Percentiles rank a stretch among this genome's conserved stretches.
phyloP scores from a whole-genome alignment of 371 early-diverging fungal species.

The Cladochytrium tenue region DNA sequence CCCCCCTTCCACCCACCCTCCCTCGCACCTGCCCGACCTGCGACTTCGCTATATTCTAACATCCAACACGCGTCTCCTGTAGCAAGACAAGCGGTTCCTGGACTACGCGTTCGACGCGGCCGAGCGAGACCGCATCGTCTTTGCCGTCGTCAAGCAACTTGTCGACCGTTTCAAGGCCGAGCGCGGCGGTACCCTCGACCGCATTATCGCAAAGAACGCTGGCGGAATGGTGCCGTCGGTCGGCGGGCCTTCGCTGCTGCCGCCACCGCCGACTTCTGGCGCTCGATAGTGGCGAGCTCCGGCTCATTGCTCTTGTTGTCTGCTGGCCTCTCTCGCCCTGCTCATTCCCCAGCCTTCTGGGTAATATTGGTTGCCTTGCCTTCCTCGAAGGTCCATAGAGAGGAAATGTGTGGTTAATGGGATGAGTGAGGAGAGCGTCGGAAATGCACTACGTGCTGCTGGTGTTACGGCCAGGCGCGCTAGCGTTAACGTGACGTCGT shows the following conservation, averaged over 20 bases:
- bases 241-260: neutral
- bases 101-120: slow-evolving; percentile 25
- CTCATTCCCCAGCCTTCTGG: no score
- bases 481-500: no score
- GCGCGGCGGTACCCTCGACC: slow-evolving; percentile 39
- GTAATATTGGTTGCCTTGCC: no score
- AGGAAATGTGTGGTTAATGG: no score
- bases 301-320: no score
- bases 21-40: neutral
- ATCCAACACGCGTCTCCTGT: neutral
- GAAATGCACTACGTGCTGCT: no score
- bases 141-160: slow-evolving; percentile 29
- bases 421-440: no score
- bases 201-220: slow-evolving; percentile 29
- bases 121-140: slow-evolving; percentile 38
- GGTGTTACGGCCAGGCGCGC: no score
- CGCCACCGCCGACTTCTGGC: no score
- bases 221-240: slow-evolving; percentile 17
- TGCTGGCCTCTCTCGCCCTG: no score
- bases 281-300: neutral
- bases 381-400: no score
- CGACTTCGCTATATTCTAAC: neutral
- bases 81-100: slow-evolving; percentile 44
- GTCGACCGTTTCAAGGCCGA: slow-evolving; percentile 29
- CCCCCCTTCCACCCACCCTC: no score